Evolutionary conservation across 2,329 filamentous ascomycete genomes (phyloP), one percentile per base, ranked within the genome.

Genomic region (Epichloe bromicola): DNA sequence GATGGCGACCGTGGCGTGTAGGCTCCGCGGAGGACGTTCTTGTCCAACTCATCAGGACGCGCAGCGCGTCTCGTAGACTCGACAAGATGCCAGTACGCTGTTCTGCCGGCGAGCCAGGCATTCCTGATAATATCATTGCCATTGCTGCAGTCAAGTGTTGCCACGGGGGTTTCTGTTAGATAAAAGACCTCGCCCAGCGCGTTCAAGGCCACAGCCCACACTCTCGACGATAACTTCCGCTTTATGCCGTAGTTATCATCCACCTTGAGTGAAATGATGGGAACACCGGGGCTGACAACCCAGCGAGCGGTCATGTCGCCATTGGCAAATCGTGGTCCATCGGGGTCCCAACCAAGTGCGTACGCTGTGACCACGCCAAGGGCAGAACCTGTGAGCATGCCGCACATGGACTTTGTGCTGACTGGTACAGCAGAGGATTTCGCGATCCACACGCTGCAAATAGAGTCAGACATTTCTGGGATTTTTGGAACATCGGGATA

Each of bases 141-240:
- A 55, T 70, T 74, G 37, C 66, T 65, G 51, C 74, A 74, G 34
- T 73, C 70, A 4, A 72, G 58, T 7, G 77, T 71, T 19, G 76
- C 70, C 37, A 74, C 74, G 0, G 88, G 88, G 6, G 83, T 74
- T 46, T 87, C 82, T 1, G 79, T 85, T 1, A 97, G 72, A 58
- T 91, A 95, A 65, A 85, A 97, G 0, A 95, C 73, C 65, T 98
- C 93, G 1, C 93, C 93, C 8, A 98, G 73, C 0, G 93, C 91
- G 63, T 98, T 98, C 49, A 98, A 69, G n/a, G 82, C 87, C 41
- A 91, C 84, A n/a, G 87, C 88, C 88, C 89, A 97, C 12, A 93
- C 78, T 30, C 90, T 82, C 12, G 80, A 78, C 47, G 82, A 73
- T 4, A 77, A 71, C 62, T 83, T 83, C 33, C 90, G 82, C 58